These are phyloP conservation scores for Debaryomyces udenii DNA, from an alignment of 1,139 yeast genomes.

Conservation along the genomic window DNA sequence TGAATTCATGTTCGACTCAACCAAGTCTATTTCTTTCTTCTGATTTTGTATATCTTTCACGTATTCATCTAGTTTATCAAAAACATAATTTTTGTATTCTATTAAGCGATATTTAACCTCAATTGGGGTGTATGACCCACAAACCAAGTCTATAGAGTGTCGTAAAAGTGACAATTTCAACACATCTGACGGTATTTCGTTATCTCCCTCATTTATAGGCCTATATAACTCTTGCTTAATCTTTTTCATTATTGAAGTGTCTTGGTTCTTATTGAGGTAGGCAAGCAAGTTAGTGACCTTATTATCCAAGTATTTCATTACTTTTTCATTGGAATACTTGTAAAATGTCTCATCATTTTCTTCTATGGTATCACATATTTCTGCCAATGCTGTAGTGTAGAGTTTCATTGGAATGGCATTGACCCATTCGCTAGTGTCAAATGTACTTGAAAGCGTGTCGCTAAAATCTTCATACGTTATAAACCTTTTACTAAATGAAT, in stretches of 20 bases:
- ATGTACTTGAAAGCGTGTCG: slow-evolving; percentile 36
- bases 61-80: slow-evolving; percentile 34
- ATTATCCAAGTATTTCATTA: slow-evolving; percentile 30
- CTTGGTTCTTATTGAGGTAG: slow-evolving; percentile 22
- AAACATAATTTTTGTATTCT: slow-evolving; percentile 24
- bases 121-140: slow-evolving; percentile 28
- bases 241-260: slow-evolving; percentile 15
- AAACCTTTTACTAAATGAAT: slow-evolving; percentile 35
- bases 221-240: slow-evolving; percentile 25
- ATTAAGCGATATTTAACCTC: slow-evolving; percentile 21
- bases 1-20: slow-evolving; percentile 32
- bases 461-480: slow-evolving; percentile 51
- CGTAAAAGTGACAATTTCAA: slow-evolving; percentile 24
- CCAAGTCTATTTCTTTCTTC: slow-evolving; percentile 30
- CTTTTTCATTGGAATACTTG: slow-evolving; percentile 40
- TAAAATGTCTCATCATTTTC: slow-evolving; percentile 55
- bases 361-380: slow-evolving; percentile 46
- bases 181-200: slow-evolving; percentile 32
- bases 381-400: slow-evolving; percentile 27
- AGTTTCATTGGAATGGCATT: slow-evolving; percentile 27
- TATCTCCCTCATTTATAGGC: slow-evolving; percentile 18
- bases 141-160: slow-evolving; percentile 34
- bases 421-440: slow-evolving; percentile 28
- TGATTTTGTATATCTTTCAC: slow-evolving; percentile 27
- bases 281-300: slow-evolving; percentile 33